phyloP scores from a whole-genome alignment of 495 filamentous ascomycete species.

The Hyaloscypha finlandica region DNA sequence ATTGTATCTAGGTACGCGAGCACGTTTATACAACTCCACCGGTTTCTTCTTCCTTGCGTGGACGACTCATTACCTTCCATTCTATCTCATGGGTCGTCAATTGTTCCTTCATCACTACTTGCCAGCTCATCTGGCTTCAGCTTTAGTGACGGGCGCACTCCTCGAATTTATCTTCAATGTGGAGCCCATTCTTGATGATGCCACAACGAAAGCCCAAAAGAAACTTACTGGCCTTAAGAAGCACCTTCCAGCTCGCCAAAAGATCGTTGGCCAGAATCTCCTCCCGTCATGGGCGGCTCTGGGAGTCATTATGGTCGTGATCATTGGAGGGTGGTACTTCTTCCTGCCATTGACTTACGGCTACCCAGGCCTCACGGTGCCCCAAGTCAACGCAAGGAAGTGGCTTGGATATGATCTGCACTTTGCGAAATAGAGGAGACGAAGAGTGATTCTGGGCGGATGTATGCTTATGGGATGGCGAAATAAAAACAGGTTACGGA shows the following conservation, averaged over 20 bases:
- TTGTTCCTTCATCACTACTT: slow-evolving; percentile 98
- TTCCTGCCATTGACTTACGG: slow-evolving; percentile 96
- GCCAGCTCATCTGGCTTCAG: slow-evolving; percentile 86
- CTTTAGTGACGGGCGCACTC: slow-evolving; percentile 92
- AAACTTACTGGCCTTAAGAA: slow-evolving; percentile 46
- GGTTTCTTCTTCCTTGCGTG: slow-evolving; percentile 99
- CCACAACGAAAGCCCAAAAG: slow-evolving; percentile 52
- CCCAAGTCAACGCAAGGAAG: slow-evolving; percentile 80
- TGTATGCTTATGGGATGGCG: not conserved
- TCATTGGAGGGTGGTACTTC: slow-evolving; percentile 83
- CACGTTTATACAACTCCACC: slow-evolving; percentile 94
- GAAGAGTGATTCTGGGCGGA: not conserved
- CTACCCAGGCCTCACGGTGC: slow-evolving; percentile 83
- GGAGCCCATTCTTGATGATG: slow-evolving; percentile 63
- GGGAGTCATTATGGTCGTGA: slow-evolving; percentile 63
- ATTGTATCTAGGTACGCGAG: slow-evolving; percentile 70
- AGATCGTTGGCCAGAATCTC: slow-evolving; percentile 78
- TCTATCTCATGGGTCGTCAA: slow-evolving; percentile 97
- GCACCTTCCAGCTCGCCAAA: slow-evolving; percentile 73
- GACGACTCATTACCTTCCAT: slow-evolving; percentile 97
- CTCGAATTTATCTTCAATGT: slow-evolving; percentile 95
- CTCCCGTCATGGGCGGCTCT: slow-evolving; percentile 76
- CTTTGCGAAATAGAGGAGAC: slow-evolving; percentile 80
- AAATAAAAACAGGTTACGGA: not conserved
- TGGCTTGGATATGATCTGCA: slow-evolving; percentile 98